phyloP scores from a whole-genome alignment of 2,329 filamentous ascomycete genomes.

The Didymellaceae sp. region DNA sequence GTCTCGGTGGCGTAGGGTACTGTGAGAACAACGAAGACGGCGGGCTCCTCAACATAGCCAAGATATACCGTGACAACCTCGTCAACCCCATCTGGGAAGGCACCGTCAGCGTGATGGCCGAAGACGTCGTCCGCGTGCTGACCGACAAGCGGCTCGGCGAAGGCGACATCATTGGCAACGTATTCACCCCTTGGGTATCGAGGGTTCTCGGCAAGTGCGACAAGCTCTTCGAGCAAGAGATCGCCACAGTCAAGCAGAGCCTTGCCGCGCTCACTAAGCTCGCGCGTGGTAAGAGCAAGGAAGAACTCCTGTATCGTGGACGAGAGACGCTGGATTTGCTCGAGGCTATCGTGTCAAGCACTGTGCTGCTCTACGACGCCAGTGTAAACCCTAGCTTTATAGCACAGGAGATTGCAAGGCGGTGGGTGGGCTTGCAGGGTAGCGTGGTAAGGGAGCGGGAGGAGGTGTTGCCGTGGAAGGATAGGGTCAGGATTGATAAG shows the following conservation, averaged over 20 bases:
- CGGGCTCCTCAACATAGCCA: constrained; percentile 65
- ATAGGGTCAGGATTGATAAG: constrained; percentile 22
- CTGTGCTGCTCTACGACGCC: constrained; percentile 49
- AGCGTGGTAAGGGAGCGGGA: not conserved
- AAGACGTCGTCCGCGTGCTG: constrained; percentile 57
- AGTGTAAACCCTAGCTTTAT: constrained; percentile 40
- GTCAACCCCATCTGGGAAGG: constrained; percentile 75
- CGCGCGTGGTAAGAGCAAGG: constrained; percentile 18
- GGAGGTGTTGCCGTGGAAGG: constrained; percentile 8
- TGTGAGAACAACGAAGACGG: constrained; percentile 67
- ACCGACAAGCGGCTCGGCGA: constrained; percentile 39
- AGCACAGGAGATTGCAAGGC: constrained; percentile 43
- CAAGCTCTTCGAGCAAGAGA: constrained; percentile 15
- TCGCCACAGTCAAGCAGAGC: constrained; percentile 14
- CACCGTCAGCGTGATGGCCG: constrained; percentile 73
- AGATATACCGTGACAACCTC: constrained; percentile 68
- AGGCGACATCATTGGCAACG: constrained; percentile 29
- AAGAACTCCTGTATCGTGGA: constrained; percentile 35
- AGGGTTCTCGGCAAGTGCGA: constrained; percentile 18
- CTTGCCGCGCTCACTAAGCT: constrained; percentile 19
- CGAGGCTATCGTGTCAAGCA: constrained; percentile 46
- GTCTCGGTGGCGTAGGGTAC: constrained; percentile 71
- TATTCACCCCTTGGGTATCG: constrained; percentile 29
- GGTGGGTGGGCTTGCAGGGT: constrained; percentile 39
- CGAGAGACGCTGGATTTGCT: constrained; percentile 37